phyloP scores from a whole-genome alignment of 1,284 basidiomycete species.

The Fomes fomentarius region DNA sequence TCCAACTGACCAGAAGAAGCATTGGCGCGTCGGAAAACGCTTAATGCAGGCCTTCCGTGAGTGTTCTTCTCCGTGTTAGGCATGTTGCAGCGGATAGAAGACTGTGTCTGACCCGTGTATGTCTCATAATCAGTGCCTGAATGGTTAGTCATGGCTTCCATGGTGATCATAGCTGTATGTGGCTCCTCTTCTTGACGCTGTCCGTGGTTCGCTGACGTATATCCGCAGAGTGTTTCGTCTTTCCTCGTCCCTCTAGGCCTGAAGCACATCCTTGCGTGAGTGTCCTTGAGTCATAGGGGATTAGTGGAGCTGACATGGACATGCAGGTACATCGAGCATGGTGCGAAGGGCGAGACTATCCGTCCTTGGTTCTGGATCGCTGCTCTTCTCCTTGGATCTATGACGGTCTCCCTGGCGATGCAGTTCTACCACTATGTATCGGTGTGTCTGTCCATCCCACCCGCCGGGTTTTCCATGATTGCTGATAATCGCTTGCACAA shows the following conservation, averaged over 20 bases:
- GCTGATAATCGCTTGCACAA: neutral
- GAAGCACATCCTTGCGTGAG: slow-evolving; percentile 13
- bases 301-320: neutral
- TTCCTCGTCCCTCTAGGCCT: slow-evolving; percentile 11
- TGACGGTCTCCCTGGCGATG: slow-evolving; percentile 37
- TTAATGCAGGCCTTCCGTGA: slow-evolving; percentile 29
- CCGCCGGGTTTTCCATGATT: neutral
- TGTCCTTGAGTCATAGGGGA: neutral
- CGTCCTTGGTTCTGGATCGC: slow-evolving; percentile 62
- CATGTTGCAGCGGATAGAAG: neutral
- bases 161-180: slow-evolving; percentile 3
- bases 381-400: slow-evolving; percentile 59
- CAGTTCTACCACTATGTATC: slow-evolving; percentile 40
- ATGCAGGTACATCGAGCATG: slow-evolving; percentile 44
- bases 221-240: slow-evolving; percentile 3
- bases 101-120: too few relatives aligned
- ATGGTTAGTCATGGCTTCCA: slow-evolving; percentile 1
- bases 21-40: slow-evolving; percentile 36
- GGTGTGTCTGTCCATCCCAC: slow-evolving; percentile 8
- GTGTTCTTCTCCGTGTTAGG: neutral
- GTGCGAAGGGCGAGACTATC: slow-evolving; percentile 38
- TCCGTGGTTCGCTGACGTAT: neutral
- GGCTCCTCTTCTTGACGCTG: neutral
- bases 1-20: neutral
- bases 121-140: neutral